These are phyloP conservation scores for Talaromyces liani DNA, from an alignment of 495 filamentous ascomycete genomes.

Conservation along the genomic window DNA sequence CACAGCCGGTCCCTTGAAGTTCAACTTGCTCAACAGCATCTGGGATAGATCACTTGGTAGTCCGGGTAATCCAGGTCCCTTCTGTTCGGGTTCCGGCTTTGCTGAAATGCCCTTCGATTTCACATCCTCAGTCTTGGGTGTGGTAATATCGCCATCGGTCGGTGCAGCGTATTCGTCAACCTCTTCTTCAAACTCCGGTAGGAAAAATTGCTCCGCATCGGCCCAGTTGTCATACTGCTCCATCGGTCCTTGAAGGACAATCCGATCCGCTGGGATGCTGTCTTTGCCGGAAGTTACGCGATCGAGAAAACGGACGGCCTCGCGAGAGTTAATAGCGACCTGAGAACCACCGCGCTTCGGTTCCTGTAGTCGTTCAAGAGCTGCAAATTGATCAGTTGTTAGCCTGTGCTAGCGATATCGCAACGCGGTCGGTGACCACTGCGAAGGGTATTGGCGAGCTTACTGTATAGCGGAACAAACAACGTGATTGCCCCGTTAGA, in stretches of 20 bases:
- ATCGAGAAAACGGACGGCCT: conserved; percentile 60
- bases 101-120: neutral
- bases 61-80: conserved; percentile 5
- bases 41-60: conserved; percentile 36
- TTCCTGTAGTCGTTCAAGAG: conserved; percentile 47
- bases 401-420: conserved; percentile 11
- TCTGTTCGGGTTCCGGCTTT: conserved; percentile 11
- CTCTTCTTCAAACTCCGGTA: conserved; percentile 46
- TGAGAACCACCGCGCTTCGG: conserved; percentile 51
- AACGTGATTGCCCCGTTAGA: conserved; percentile 56
- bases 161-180: conserved; percentile 18
- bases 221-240: conserved; percentile 53
- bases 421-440: neutral
- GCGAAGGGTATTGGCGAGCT: conserved; percentile 13
- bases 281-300: conserved; percentile 50
- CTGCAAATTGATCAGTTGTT: conserved; percentile 21
- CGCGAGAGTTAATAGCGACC: conserved; percentile 53
- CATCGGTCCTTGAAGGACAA: conserved; percentile 48
- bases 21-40: conserved; percentile 45
- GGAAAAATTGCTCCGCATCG: conserved; percentile 55
- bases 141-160: conserved; percentile 13
- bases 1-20: conserved; percentile 40
- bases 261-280: conserved; percentile 36
- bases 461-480: conserved; percentile 64
- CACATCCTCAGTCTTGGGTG: conserved; percentile 4